A percentile compares a stretch with the other conserved stretches of the same genome.
phyloP scores from a whole-genome alignment of 495 filamentous ascomycete species.

The Cladorrhinum samala region DNA sequence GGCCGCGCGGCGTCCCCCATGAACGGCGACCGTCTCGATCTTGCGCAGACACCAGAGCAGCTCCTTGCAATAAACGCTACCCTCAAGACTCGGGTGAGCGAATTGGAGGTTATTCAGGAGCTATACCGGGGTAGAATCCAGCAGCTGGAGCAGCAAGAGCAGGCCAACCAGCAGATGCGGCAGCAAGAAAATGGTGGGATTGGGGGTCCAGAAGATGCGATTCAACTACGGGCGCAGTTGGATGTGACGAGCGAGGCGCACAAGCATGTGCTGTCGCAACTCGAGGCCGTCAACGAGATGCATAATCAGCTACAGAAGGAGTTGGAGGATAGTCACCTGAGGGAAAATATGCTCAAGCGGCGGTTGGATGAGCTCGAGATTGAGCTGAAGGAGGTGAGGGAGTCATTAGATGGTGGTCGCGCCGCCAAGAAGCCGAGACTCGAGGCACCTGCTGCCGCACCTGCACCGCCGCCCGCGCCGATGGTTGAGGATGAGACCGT shows the following conservation, averaged over 20 bases:
- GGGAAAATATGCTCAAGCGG: constrained; percentile 77
- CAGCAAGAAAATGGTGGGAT: constrained; percentile 41
- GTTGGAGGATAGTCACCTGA: constrained; percentile 66
- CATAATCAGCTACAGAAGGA: constrained; percentile 48
- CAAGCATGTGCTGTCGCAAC: constrained; percentile 32
- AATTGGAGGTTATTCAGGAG: constrained; percentile 93
- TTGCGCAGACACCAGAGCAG: constrained; percentile 73
- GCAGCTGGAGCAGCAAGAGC: constrained; percentile 71
- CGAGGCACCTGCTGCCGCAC: constrained; percentile 25
- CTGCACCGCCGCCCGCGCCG: constrained; percentile 7
- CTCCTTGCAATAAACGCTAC: constrained; percentile 69
- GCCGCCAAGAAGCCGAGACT: constrained; percentile 34
- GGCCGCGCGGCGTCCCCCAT: constrained; percentile 60
- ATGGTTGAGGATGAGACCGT: background rate
- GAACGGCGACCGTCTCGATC: constrained; percentile 65
- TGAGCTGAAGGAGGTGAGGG: constrained; percentile 40
- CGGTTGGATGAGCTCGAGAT: constrained; percentile 74
- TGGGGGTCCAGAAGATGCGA: background rate
- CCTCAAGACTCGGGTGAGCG: constrained; percentile 83
- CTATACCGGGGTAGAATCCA: constrained; percentile 82
- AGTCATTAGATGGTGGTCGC: constrained; percentile 30
- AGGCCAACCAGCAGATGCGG: constrained; percentile 51
- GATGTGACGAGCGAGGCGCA: constrained; percentile 20
- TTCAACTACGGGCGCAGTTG: background rate
- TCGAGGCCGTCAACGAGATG: constrained; percentile 38